Base-by-base conservation (phyloP, 2,329 filamentous ascomycete species). In the Penicillium hordei region DNA sequence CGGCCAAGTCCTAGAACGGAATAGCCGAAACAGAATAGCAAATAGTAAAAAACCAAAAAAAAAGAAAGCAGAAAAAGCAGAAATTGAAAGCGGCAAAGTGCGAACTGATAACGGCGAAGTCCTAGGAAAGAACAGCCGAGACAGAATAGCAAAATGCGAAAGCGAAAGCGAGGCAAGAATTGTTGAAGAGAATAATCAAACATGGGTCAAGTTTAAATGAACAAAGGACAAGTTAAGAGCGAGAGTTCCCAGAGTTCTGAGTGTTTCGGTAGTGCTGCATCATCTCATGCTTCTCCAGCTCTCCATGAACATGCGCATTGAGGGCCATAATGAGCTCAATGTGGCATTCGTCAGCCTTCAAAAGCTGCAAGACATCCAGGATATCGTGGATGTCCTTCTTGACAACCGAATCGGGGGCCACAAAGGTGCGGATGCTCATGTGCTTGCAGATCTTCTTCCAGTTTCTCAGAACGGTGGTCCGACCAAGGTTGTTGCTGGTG, bases 381-480 rank as follows among this genome's bases (percentile, higher is more conserved):
- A 36, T 48, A 48, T 48, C 45, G 45, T 36, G 31, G 15, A 48
- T 36, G 3, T 48, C 19, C 15, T 25, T 48, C 21, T 48, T 48
- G 31, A 48, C 8, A 5, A 48, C 45, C 3, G 31, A 48, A 17
- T 48, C 45, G 31, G 45, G 45, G 33, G 45, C 5, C 19, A 48
- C 45, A n/a, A 48, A 48, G 45, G 45, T 48, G 15, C 45, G 45
- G 45, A 48, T 48, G 5, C 5, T 36, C 45, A 48, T 48, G 1
- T 25, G 75, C 39, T 73, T 77, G 39, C 75, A 73, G 19, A 82
- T 70, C 4, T 70, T 69, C 57, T 77, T 80, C 81, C 81, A 83
- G 55, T 74, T 78, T 36, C 77, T 72, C 50, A 83, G 70, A 51
- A 79, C 2, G 9, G 9, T 36, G 21, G 25, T 3, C 3, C 3